Evolutionary conservation across 306 rosid species (phyloP).

Genomic region (Quercus mongolica): DNA sequence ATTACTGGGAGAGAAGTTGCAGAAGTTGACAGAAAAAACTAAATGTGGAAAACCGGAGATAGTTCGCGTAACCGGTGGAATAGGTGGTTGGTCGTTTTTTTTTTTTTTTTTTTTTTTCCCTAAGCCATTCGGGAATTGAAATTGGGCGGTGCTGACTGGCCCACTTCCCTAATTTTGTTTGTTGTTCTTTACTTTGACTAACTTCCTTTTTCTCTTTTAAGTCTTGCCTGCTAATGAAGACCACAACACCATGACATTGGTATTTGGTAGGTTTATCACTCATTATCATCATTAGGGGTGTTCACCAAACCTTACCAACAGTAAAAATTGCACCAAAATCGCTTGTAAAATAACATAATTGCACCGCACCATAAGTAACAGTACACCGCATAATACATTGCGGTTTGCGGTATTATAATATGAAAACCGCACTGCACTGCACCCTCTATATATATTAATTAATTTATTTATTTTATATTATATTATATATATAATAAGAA

Average conservation of each 20-base stretch:
- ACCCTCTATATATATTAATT: too few relatives aligned
- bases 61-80: conserved; percentile 7
- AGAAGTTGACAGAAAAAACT: not conserved
- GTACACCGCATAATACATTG: too few relatives aligned
- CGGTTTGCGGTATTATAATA: too few relatives aligned
- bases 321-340: rapidly evolving
- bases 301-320: rapidly evolving
- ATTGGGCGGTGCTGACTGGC: conserved; percentile 23
- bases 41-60: not conserved
- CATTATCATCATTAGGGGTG: too few relatives aligned
- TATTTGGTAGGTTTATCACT: too few relatives aligned
- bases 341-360: rapidly evolving
- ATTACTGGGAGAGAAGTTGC: conserved; percentile 6
- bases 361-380: rapidly evolving
- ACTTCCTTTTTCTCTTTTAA: not conserved
- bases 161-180: not conserved
- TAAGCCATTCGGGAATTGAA: conserved; percentile 3
- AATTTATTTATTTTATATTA: too few relatives aligned
- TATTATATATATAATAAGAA: too few relatives aligned
- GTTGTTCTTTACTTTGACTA: not conserved
- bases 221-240: not conserved
- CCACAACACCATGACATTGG: not conserved
- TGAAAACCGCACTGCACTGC: too few relatives aligned
- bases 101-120: too few relatives aligned
- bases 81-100: not conserved